Evolutionary conservation across 2,329 filamentous ascomycete species (phyloP), one percentile per base, ranked within the genome.

Genomic region (Cladosporium austrohemisphaericum): DNA sequence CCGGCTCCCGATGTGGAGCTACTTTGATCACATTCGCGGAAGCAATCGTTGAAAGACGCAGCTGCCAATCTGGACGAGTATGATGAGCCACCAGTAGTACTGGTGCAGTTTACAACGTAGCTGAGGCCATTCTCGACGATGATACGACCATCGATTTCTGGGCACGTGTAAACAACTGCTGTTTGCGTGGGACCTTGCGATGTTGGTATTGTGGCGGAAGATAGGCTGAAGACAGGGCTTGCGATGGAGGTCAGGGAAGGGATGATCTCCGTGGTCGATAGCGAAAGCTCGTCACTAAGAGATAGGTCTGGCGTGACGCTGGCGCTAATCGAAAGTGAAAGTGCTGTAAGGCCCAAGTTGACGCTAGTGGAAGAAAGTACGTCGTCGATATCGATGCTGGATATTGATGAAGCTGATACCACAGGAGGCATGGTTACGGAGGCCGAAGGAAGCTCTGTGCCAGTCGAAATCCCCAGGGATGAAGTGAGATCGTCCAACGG

Each of bases 1-100:
- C 52, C 50, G 5, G 57, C 56, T 4, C 52, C 55, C 1, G 47
- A 49, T 8, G 18, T 22, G 13, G 50, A 49, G 40, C 52, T 55
- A 16, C 48, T 52, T 25, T 54, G 52, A 32, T 58, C 54, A 23
- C 58, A 56, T 9, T 51, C 50, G 4, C 18, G 16, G 50, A 60
- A 60, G 50, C 57, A 60, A 38, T 60, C 55, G 35, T 58, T 58
- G 53, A 60, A 58, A 1, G 53, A 52, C 3, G 41, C 31, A 7
- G 51, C 38, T 1, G 53, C 56, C 1, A 38, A 9, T 10, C 18
- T 37, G 10, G 52, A 40, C 6, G 48, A 41, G 50, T 56, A 60
- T 4, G 50, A 32, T 6, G 36, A 44, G 11, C 57, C 57, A 26
- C 46, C 46, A 4, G 55, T 46, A 2, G 51, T 49, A 28, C 52